Percentiles rank a stretch among this genome's conserved stretches.
phyloP scores from a whole-genome alignment of 2,329 filamentous ascomycete genomes.

The Diaporthe citrichinensis region DNA sequence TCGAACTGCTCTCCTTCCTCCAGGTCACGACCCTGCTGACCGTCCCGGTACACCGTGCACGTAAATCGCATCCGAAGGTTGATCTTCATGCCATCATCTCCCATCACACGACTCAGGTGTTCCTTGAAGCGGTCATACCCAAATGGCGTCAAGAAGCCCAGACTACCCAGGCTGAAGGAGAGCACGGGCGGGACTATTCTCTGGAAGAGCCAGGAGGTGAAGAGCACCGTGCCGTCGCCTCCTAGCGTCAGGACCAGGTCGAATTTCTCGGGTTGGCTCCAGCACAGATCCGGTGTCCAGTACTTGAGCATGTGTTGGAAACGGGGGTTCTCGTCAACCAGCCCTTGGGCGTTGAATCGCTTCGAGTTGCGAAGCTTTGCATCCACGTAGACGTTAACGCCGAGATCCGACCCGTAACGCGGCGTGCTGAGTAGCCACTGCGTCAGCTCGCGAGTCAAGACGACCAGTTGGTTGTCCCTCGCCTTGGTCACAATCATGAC shows the following conservation, averaged over 20 bases:
- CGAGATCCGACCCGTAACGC: slow-evolving; percentile 89
- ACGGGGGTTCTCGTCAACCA: slow-evolving; percentile 80
- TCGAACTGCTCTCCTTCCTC: slow-evolving; percentile 97
- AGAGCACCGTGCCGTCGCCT: slow-evolving; percentile 88
- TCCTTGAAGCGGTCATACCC: slow-evolving; percentile 90
- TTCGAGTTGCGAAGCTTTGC: slow-evolving; percentile 91
- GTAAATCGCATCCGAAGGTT: slow-evolving; percentile 99
- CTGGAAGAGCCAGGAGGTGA: slow-evolving; percentile 94
- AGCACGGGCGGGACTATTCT: slow-evolving; percentile 87
- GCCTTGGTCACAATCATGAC: slow-evolving; percentile 99
- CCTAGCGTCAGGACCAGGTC: slow-evolving; percentile 92
- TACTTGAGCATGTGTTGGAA: slow-evolving; percentile 90
- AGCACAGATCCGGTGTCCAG: slow-evolving; percentile 97
- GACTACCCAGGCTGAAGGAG: slow-evolving; percentile 85
- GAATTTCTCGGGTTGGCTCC: slow-evolving; percentile 93
- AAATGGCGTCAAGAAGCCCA: slow-evolving; percentile 91
- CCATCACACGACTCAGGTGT: slow-evolving; percentile 91
- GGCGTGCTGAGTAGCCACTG: slow-evolving; percentile 91
- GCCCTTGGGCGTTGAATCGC: slow-evolving; percentile 83
- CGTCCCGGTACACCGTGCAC: slow-evolving; percentile 91
- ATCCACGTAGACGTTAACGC: slow-evolving; percentile 98
- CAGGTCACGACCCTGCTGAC: slow-evolving; percentile 70
- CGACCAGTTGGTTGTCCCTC: slow-evolving; percentile 92
- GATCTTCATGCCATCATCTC: slow-evolving; percentile 94
- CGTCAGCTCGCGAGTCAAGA: slow-evolving; percentile 87